Base-by-base conservation (phyloP, 1,139 yeast genomes). In the Suhomyces coccinellae region DNA sequence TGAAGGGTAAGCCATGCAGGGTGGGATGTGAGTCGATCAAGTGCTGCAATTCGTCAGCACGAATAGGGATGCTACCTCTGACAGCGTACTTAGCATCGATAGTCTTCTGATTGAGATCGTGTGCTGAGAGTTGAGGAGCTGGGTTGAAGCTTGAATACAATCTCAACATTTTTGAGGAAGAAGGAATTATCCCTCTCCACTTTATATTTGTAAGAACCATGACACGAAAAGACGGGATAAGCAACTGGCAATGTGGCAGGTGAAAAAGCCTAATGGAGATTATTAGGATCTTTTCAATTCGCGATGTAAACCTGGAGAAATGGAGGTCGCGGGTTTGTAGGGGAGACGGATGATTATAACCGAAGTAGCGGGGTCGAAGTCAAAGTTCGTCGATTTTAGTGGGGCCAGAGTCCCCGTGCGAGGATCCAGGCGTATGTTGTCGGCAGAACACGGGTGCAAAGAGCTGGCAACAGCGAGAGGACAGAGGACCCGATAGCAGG, bases 81-180 rank as follows among this genome's bases (percentile, higher is more conserved):
- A 93, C 99, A 2, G 99, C 99, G 61, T 93, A 93, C 60, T 91
- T 84, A 20, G 99, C 97, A 46, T 82, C 81, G 44, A 90, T 73
- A 11, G 95, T 89, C 49, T 78, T 73, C 47, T 79, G 82, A 64
- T 91, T 91, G 53, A 90, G 71, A 52, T 87, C 90, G 12, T 65
- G 59, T 15, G 75, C 57, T 16, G 31, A 50, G 31, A 14, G 58
- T 57, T 3, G 57, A 52, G 42, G 32, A 4, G 49, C 45, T n/a
- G 47, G 52, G 14, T 29, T 36, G 40, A 45, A 45, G 5, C 45
- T 32, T 4, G 45, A 41, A 13, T 40, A 45, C 6, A 13, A 13
- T 33, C 37, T 34, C 15, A 29, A 30, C 33, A 32, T 29, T 28
- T 22, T 40, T 17, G 43, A 10, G 27, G 35, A 8, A 11, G n/a